Evolutionary conservation across 179 eudicot genomes (phyloP), one percentile per base, ranked within the genome.

Genomic region (Camellia oleifera): DNA sequence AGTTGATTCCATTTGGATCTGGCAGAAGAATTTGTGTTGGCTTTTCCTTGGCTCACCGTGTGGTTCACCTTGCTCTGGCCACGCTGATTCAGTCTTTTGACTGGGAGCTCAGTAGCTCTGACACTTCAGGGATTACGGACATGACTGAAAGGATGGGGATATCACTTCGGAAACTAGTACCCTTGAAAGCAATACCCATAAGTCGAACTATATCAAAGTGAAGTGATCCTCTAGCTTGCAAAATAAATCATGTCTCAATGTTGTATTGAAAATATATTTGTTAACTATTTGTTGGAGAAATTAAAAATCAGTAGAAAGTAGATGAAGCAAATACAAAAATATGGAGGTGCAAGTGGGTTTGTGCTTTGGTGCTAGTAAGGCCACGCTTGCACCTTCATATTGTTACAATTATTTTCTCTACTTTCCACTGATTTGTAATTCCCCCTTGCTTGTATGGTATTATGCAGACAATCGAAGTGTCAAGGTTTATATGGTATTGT

Each of bases 1-100:
- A 80, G 73, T 11, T 80, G 68, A 62, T 72, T 53, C 69, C 81
- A 5, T 78, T 68, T 78, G 80, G 80, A 67, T 64, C 79, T 5
- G 72, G 79, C 72, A 77, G 72, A 77, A 53, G 79, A 9, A 77
- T 23, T 3, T 77, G 74, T 11, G 12, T 53, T 3, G 80, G 80
- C 17, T 78, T 4, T 3, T 4, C 77, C 13, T 26, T 79, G 44
- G 77, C 69, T 3, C 76, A 79, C 5, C 23, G 70, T 13, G 65
- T 57, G 58, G 12, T 79, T 79, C 58, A 44, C 45, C 76, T 79
- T 72, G 81, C 48, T 23, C 69, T 79, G 57, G 76, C 76, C 46
- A 45, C 61, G 26, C 61, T 79, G 0, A 12, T 71, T 40, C 77
- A 69, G 23, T 45, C 61, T 70, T 79, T 79, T 50, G 61, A 79